These are phyloP conservation scores for Ceratorhiza oryzae-sativae DNA, from an alignment of 1,284 basidiomycete genomes.

Conservation along the genomic window DNA sequence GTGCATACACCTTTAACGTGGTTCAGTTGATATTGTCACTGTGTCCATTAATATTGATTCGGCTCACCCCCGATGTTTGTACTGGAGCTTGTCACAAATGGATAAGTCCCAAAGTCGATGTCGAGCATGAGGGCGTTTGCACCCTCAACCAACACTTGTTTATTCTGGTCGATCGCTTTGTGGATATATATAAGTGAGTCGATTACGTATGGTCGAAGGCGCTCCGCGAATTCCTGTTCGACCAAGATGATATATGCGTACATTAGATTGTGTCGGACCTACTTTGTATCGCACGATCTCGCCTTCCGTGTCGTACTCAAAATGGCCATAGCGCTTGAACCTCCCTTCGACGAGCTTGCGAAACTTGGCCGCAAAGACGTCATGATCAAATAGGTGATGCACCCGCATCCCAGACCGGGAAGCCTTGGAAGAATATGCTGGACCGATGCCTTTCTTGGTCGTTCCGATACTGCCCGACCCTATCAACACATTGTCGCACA, in stretches of 20 bases:
- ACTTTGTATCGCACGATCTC: slow-evolving; percentile 94
- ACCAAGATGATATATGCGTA: slow-evolving; percentile 15
- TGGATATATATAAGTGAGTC: slow-evolving; percentile 90
- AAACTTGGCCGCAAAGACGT: slow-evolving; percentile 90
- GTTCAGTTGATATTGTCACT: no score
- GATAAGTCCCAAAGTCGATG: slow-evolving; percentile 97
- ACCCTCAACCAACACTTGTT: slow-evolving; percentile 91
- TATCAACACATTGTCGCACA: neutral
- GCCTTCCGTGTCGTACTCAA: slow-evolving; percentile 98
- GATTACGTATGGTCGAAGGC: slow-evolving; percentile 87
- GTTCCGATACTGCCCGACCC: slow-evolving; percentile 80
- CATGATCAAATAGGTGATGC: slow-evolving; percentile 93
- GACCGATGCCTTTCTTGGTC: slow-evolving; percentile 97
- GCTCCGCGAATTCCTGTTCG: slow-evolving; percentile 77
- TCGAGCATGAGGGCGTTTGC: slow-evolving; percentile 99
- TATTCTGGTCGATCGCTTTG: slow-evolving; percentile 71
- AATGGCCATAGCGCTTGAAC: slow-evolving; percentile 97
- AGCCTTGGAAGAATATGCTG: slow-evolving; percentile 97
- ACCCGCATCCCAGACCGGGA: slow-evolving; percentile 94
- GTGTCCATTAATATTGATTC: no score
- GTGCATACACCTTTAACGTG: slow-evolving; percentile 82
- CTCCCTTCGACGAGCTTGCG: slow-evolving; percentile 94
- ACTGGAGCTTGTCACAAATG: slow-evolving; percentile 93
- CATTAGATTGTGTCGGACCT: slow-evolving; percentile 37
- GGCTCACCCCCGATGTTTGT: slow-evolving; percentile 83